Percentiles rank a stretch among this genome's conserved stretches.
Evolutionary conservation across 805 yeast species (phyloP).

Genomic region (Sporopachydermia quercuum): DNA sequence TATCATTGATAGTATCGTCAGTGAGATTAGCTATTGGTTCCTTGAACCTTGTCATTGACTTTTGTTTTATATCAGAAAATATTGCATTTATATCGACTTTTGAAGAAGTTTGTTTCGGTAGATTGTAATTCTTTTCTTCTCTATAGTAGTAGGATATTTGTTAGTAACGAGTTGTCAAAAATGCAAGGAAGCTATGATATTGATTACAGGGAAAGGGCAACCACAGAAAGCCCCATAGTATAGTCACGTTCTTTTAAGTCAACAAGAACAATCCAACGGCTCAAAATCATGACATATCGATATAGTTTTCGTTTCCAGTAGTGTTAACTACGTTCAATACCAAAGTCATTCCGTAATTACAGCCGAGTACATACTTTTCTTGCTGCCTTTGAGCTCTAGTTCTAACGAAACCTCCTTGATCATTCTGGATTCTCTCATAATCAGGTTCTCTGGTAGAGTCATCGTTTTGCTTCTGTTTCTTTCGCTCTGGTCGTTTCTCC

Average conservation of each 20-base stretch:
- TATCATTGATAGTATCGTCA: neutral
- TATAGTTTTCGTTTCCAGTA: neutral
- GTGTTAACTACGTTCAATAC: neutral
- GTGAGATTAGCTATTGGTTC: neutral
- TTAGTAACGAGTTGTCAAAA: too few species aligned
- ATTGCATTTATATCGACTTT: constrained; percentile 34
- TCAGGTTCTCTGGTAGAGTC: constrained; percentile 14
- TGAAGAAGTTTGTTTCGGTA: constrained; percentile 4
- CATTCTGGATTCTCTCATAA: constrained; percentile 41
- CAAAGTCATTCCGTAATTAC: too few species aligned
- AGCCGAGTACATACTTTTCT: constrained; percentile 21
- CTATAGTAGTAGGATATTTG: constrained; percentile 6
- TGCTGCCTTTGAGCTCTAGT: constrained; percentile 49
- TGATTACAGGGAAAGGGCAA: too few species aligned
- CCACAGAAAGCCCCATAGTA: too few species aligned
- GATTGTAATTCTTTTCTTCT: constrained; percentile 11
- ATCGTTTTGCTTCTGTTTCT: constrained; percentile 20
- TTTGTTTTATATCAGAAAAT: constrained; percentile 38
- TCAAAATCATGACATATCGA: too few species aligned
- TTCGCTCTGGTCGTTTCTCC: constrained; percentile 15
- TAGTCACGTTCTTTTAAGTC: too few species aligned
- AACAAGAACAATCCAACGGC: too few species aligned
- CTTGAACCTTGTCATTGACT: constrained; percentile 8
- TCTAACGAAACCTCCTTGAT: constrained; percentile 47
- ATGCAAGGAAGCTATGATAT: too few species aligned